These are phyloP conservation scores for Podospora appendiculata DNA, from an alignment of 495 filamentous ascomycete species.

Conservation along the genomic window DNA sequence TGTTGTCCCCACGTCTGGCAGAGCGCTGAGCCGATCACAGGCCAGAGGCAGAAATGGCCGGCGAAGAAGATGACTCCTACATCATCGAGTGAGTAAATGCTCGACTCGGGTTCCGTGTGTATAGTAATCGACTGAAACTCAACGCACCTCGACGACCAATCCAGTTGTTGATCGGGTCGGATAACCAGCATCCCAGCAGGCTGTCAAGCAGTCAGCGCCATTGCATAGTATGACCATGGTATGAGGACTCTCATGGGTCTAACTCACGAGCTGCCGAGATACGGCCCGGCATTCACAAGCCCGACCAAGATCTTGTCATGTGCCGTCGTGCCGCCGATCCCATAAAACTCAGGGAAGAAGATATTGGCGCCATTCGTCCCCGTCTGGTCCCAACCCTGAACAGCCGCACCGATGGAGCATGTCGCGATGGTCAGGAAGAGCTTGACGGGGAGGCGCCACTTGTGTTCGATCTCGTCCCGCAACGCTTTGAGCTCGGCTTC, in stretches of 20 bases:
- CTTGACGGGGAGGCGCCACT: conserved; percentile 57
- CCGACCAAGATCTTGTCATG: conserved; percentile 43
- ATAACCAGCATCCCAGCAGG: conserved; percentile 56
- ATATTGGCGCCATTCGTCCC: conserved; percentile 72
- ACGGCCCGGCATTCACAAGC: conserved; percentile 45
- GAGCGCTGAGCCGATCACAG: conserved; percentile 58
- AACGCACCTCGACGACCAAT: conserved; percentile 51
- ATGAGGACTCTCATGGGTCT: neutral
- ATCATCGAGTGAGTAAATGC: neutral
- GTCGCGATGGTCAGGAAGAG: conserved; percentile 58
- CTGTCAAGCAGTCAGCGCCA: conserved; percentile 1
- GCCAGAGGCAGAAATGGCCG: conserved; percentile 55
- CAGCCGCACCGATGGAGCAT: conserved; percentile 67
- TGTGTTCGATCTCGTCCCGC: conserved; percentile 48
- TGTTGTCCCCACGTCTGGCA: conserved; percentile 57
- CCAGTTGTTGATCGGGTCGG: conserved; percentile 60
- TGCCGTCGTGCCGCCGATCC: conserved; percentile 36
- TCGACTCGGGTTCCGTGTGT: neutral
- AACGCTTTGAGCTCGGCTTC: conserved; percentile 48
- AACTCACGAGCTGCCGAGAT: conserved; percentile 35
- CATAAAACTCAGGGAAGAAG: conserved; percentile 46
- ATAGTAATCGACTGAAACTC: neutral
- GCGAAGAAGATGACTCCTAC: conserved; percentile 53
- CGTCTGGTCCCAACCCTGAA: conserved; percentile 68
- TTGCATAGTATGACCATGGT: too few species aligned